These are phyloP conservation scores for Candida broadrunensis DNA, from an alignment of 805 yeast genomes.

Conservation along the genomic window DNA sequence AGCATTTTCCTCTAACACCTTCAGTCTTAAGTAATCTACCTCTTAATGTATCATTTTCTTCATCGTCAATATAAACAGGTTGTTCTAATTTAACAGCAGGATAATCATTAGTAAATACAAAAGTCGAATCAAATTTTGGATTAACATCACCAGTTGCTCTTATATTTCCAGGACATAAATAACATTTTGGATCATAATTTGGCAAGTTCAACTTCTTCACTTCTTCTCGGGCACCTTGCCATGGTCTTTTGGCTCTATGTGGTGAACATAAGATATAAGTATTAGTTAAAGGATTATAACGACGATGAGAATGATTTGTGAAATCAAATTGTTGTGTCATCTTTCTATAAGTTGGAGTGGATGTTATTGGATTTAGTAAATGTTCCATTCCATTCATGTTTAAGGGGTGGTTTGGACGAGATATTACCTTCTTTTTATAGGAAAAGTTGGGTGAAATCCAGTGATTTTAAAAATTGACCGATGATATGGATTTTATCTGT, in stretches of 20 bases:
- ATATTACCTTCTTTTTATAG: not conserved
- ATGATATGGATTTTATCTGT: not conserved
- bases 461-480: not conserved
- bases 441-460: not conserved
- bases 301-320: slow-evolving; percentile 61
- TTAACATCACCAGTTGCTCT: slow-evolving; percentile 62
- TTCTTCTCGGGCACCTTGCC: slow-evolving; percentile 74
- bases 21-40: slow-evolving; percentile 48
- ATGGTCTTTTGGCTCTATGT: slow-evolving; percentile 74
- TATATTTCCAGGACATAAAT: slow-evolving; percentile 67
- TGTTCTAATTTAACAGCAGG: slow-evolving; percentile 65
- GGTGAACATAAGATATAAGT: slow-evolving; percentile 74
- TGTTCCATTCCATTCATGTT: slow-evolving; percentile 13
- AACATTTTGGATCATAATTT: slow-evolving; percentile 61
- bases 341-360: slow-evolving; percentile 14
- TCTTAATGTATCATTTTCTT: slow-evolving; percentile 22
- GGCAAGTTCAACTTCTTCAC: slow-evolving; percentile 43
- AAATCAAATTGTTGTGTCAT: slow-evolving; percentile 40
- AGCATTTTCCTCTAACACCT: slow-evolving; percentile 66
- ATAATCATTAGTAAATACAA: slow-evolving; percentile 63
- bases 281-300: slow-evolving; percentile 67
- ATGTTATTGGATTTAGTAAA: slow-evolving; percentile 18
- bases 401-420: not conserved
- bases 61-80: slow-evolving; percentile 36
- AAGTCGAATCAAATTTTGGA: slow-evolving; percentile 57